Evolutionary conservation across 192 early-diverging fungal species (phyloP).

Genomic region (Coemansia sp.): DNA sequence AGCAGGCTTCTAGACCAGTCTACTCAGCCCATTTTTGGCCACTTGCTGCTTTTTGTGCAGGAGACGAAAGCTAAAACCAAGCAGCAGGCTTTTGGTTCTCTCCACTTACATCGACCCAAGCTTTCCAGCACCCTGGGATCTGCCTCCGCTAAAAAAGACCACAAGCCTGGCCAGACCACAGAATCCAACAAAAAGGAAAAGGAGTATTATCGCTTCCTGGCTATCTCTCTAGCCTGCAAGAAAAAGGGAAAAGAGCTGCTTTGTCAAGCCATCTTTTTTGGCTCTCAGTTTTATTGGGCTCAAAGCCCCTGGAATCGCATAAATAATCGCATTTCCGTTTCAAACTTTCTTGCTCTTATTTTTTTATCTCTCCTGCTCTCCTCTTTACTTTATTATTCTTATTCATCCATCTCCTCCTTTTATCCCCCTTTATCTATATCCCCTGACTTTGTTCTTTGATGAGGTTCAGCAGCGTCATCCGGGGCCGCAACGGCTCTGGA

Average conservation of each 20-base stretch:
- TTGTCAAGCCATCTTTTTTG: neutral
- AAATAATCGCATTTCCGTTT: constrained; percentile 4
- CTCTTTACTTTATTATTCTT: constrained; percentile 10
- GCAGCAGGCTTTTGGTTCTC: neutral
- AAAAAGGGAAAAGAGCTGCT: neutral
- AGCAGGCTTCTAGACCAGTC: neutral
- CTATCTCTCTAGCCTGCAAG: too few relatives aligned
- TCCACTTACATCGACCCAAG: neutral
- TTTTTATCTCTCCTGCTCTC: constrained; percentile 7
- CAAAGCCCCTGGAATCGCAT: neutral
- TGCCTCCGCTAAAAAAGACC: neutral
- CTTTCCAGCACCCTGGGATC: neutral
- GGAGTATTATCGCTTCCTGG: neutral
- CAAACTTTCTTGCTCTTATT: neutral
- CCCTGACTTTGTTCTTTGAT: neutral
- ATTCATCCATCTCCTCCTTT: neutral
- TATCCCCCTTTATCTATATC: neutral
- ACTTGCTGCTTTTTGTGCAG: neutral
- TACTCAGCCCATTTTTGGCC: neutral
- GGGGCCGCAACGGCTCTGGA: constrained; percentile 1
- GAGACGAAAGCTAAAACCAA: neutral
- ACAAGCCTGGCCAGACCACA: neutral
- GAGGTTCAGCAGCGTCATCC: constrained; percentile 12
- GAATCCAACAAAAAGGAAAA: neutral
- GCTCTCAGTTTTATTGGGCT: neutral